Evolutionary conservation across 139 green algal genomes (phyloP).

Genomic region (Tetradesmus obliquus): DNA sequence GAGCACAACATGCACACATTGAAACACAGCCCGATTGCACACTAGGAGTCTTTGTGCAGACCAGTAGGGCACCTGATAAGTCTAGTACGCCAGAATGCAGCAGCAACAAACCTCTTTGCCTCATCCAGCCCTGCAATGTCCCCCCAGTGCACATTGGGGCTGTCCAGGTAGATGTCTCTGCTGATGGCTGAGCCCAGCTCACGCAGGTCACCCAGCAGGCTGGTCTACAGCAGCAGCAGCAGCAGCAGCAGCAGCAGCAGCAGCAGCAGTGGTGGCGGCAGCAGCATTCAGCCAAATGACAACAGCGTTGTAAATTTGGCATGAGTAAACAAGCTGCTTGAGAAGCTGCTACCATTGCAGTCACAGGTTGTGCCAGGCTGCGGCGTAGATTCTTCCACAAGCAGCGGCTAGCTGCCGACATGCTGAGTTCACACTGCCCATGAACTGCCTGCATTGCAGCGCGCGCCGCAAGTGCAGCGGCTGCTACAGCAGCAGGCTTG

Average conservation of each 20-base stretch:
- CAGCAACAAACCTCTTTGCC: conserved; percentile 55
- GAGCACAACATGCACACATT: background rate
- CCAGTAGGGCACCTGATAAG: background rate
- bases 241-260: background rate
- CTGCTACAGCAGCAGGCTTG: no score
- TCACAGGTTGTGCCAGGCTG: no score
- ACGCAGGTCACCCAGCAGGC: conserved; percentile 65
- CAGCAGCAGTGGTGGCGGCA: background rate
- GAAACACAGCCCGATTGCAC: no score
- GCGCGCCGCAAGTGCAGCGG: no score
- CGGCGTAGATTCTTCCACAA: no score
- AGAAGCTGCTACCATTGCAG: no score
- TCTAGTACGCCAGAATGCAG: background rate
- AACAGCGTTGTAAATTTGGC: no score
- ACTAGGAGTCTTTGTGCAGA: background rate
- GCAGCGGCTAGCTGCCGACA: no score
- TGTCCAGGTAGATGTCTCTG: conserved; percentile 71
- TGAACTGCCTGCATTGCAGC: no score
- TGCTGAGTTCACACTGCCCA: no score
- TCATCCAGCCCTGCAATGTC: conserved; percentile 78
- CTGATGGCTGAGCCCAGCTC: conserved; percentile 71
- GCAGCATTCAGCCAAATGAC: background rate
- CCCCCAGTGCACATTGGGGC: conserved; percentile 69
- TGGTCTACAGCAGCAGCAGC: conserved; percentile 21
- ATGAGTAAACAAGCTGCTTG: no score